phyloP scores from a whole-genome alignment of 2,329 filamentous ascomycete species.

The Cadophora sp. region DNA sequence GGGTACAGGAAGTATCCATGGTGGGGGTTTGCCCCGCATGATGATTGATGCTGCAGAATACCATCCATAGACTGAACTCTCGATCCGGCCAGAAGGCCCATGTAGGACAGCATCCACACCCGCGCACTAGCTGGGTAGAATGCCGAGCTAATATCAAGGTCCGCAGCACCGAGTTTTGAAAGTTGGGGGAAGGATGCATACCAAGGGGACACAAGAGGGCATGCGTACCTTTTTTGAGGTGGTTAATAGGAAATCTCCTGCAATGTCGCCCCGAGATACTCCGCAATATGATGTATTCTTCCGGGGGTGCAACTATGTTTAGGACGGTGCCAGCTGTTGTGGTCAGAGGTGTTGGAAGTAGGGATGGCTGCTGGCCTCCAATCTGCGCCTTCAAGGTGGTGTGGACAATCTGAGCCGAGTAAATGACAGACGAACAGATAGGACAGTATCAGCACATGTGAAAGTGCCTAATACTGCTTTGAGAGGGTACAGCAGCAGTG shows the following conservation, averaged over 20 bases:
- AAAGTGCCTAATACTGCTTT: constrained; percentile 12
- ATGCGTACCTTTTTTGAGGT: constrained; percentile 23
- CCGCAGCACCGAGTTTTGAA: constrained; percentile 37
- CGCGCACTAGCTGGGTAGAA: constrained; percentile 33
- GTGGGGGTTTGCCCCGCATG: constrained; percentile 39
- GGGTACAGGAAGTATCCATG: constrained; percentile 21
- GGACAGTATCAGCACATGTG: constrained; percentile 14
- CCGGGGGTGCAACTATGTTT: neutral
- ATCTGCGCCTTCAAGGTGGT: neutral
- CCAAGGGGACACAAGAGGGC: constrained; percentile 9
- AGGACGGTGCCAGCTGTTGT: neutral
- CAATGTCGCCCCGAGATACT: constrained; percentile 24
- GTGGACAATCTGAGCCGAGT: constrained; percentile 10
- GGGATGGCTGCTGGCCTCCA: constrained; percentile 3
- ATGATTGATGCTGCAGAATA: constrained; percentile 24
- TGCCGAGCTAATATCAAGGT: constrained; percentile 33
- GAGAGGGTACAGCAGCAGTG: neutral
- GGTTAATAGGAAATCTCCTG: constrained; percentile 21
- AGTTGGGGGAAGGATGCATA: constrained; percentile 20
- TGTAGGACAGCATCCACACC: constrained; percentile 36
- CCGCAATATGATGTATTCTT: constrained; percentile 19
- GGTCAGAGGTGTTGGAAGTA: neutral
- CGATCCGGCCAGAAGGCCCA: constrained; percentile 41
- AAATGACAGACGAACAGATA: neutral
- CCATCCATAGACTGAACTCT: constrained; percentile 32